Evolutionary conservation across 208 protist genomes (phyloP).

Genomic region (Leishmania arabica): DNA sequence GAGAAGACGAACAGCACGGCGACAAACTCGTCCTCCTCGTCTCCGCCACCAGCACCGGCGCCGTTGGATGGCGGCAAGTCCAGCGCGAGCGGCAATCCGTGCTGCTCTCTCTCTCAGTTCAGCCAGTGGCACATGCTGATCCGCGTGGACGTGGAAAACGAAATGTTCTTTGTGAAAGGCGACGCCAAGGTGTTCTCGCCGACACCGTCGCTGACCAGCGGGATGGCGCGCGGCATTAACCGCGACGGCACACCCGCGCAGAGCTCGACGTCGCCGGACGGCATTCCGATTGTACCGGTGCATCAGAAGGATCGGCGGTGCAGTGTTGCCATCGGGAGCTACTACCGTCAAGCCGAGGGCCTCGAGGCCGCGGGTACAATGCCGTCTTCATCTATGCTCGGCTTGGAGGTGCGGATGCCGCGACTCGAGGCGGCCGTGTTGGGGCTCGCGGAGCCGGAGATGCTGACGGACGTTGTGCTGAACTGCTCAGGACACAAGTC

Average conservation of each 20-base stretch:
- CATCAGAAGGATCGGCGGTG: conserved; percentile 55
- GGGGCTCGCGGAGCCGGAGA: conserved; percentile 51
- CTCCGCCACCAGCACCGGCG: conserved; percentile 4
- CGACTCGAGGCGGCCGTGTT: conserved; percentile 68
- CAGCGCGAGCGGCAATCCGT: conserved; percentile 20
- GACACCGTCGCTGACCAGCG: conserved; percentile 59
- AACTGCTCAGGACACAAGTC: conserved; percentile 74
- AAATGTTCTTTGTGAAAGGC: conserved; percentile 74
- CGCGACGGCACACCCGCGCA: conserved; percentile 45
- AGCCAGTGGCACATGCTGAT: conserved; percentile 85
- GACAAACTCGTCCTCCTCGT: conserved; percentile 23
- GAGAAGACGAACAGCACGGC: conserved; percentile 8
- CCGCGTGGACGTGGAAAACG: conserved; percentile 77
- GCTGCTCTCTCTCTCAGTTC: conserved; percentile 60
- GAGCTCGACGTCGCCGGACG: conserved; percentile 47
- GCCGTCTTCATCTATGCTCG: conserved; percentile 47
- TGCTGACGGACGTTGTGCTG: conserved; percentile 69
- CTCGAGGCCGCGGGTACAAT: conserved; percentile 25
- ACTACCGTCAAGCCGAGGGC: conserved; percentile 40
- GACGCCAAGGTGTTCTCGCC: conserved; percentile 83
- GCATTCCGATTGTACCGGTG: conserved; percentile 70
- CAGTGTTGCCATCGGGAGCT: conserved; percentile 63
- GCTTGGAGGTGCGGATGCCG: conserved; percentile 79
- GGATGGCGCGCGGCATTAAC: conserved; percentile 53
- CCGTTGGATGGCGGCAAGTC: background rate